phyloP scores from a whole-genome alignment of 1,284 basidiomycete genomes.

The Heterobasidion annosum region DNA sequence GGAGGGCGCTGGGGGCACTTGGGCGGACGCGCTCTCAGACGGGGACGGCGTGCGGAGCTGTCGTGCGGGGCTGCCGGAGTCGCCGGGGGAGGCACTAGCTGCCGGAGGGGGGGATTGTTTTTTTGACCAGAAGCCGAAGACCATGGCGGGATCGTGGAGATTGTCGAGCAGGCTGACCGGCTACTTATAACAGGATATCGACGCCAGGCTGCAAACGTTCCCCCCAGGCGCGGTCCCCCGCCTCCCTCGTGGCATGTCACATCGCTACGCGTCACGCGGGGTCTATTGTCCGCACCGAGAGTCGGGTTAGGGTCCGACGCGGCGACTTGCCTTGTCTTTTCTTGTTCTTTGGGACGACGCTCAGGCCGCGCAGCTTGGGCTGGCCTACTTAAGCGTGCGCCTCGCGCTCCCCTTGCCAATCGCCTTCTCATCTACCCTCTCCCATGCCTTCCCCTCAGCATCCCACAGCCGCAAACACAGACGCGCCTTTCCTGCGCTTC shows the following conservation, averaged over 20 bases:
- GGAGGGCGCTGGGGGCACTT: neutral
- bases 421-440: neutral
- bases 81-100: too few relatives aligned
- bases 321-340: constrained; percentile 4
- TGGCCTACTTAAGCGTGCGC: too few relatives aligned
- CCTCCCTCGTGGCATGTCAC: too few relatives aligned
- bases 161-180: too few relatives aligned
- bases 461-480: neutral
- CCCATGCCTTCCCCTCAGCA: neutral
- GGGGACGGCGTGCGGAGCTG: constrained; percentile 16
- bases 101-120: too few relatives aligned
- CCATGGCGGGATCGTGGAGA: too few relatives aligned
- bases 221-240: too few relatives aligned
- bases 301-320: neutral
- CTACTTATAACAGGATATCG: too few relatives aligned
- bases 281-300: neutral
- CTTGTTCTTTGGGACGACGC: neutral
- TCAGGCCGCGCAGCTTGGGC: neutral
- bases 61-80: neutral
- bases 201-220: too few relatives aligned
- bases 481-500: neutral
- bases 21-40: constrained; percentile 9
- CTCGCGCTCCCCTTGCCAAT: neutral
- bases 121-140: too few relatives aligned
- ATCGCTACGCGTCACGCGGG: neutral